Base-by-base conservation (phyloP, 306 rosid species). In the Sphenostylis stenocarpa region DNA sequence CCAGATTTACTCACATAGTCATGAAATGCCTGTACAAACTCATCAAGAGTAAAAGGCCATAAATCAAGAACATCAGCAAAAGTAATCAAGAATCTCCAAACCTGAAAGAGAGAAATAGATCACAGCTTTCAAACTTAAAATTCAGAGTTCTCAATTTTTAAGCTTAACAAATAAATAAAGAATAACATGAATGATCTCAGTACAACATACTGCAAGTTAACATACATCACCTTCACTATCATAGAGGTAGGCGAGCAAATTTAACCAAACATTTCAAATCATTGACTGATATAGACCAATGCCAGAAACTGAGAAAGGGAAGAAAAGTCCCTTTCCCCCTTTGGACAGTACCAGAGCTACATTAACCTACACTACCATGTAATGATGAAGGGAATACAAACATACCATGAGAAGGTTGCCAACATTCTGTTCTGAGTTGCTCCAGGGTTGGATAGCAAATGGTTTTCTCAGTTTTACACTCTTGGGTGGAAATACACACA, bases 11-110 rank as follows among this genome's bases (percentile, higher is more conserved):
- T 90, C 83, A 95, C 99, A 85, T 86, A 91, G 83, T 95, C 99
- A 82, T 95, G 97, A 85, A 95, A 91, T 58, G 94, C 92, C 86
- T 95, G 99, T 73, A 95, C 79, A 86, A 95, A 95, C 79, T 95
- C 99, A 77, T 95, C 99, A 24, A 92, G 91, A 48, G 99, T 95
- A 81, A 95, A 95, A 11, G 99, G 96, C 99, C 99, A 95, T 60
- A 95, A 77, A 86, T 87, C 93, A 49, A 95, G 97, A 86, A 91
- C 89, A 75, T 96, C 99, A 64, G 96, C 90, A 80, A 96, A 96
- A 24, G 98, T 91, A 84, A 96, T 91, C 72, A 96, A 85, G 88
- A 96, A 96, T 81, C 91, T 88, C 99, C 99, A 96, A 43, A 89
- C 97, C 99, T 95, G 92, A 79, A 79, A 89, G 53, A 80, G 45